phyloP scores from a whole-genome alignment of 2,329 filamentous ascomycete species.

The Penicillium fuscoglaucum region DNA sequence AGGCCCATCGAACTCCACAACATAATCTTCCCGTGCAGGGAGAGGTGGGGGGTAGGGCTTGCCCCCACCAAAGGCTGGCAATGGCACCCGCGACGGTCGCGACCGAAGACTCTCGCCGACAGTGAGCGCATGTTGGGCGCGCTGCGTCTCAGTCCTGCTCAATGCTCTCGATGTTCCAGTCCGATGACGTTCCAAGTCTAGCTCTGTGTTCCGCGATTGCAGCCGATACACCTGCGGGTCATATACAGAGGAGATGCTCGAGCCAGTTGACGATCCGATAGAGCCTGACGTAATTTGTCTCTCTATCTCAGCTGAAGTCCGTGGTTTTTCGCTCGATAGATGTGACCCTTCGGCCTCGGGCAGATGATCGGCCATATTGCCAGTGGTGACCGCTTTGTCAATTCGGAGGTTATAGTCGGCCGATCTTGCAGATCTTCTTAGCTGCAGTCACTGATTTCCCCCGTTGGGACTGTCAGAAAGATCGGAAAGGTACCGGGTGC shows the following conservation, averaged over 20 bases:
- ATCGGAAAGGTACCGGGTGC: not conserved
- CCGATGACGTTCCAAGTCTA: constrained; percentile 33
- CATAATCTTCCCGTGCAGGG: constrained; percentile 55
- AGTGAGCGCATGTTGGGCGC: constrained; percentile 41
- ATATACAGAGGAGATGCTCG: constrained; percentile 31
- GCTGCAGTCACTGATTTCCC: not conserved
- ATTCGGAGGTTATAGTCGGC: not conserved
- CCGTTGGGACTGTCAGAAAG: not conserved
- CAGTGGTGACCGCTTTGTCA: constrained; percentile 2
- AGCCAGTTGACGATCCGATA: constrained; percentile 20
- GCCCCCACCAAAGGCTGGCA: constrained; percentile 37
- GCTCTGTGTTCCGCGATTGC: constrained; percentile 34
- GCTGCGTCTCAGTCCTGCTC: constrained; percentile 35
- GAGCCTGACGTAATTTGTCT: constrained; percentile 17
- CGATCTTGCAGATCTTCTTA: constrained; percentile 8
- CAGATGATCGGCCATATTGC: constrained; percentile 7
- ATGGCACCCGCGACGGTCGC: constrained; percentile 24
- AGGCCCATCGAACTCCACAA: constrained; percentile 55
- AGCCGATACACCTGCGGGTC: constrained; percentile 29
- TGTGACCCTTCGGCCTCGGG: not conserved
- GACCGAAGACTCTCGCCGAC: constrained; percentile 34
- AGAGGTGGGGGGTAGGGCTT: constrained; percentile 55
- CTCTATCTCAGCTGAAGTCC: constrained; percentile 12
- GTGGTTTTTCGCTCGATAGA: constrained; percentile 4
- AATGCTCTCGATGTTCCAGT: constrained; percentile 27